Percentiles rank a stretch among this genome's conserved stretches.
Evolutionary conservation across 176 grass and related monocot species (phyloP).

Genomic region (Thinopyrum elongatum): DNA sequence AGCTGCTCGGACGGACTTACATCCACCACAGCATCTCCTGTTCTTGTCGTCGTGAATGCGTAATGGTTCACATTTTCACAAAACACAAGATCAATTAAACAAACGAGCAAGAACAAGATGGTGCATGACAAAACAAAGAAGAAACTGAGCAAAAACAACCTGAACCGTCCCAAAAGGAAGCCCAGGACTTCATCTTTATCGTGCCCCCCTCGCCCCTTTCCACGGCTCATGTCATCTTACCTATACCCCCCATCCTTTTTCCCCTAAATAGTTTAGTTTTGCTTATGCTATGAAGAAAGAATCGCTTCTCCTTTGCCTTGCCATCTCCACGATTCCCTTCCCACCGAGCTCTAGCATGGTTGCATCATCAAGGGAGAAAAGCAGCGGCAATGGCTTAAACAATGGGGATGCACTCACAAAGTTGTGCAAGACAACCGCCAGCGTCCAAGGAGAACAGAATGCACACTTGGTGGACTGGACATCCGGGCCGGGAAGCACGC

Average conservation of each 20-base stretch:
- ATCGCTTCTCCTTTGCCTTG: constrained; percentile 31
- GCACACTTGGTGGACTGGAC: constrained; percentile 18
- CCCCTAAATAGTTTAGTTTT: constrained; percentile 25
- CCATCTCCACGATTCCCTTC: constrained; percentile 27
- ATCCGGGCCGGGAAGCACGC: constrained; percentile 26
- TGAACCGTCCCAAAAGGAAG: constrained; percentile 30
- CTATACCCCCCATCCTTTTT: constrained; percentile 40
- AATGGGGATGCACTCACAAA: constrained; percentile 41
- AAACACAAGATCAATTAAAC: background rate
- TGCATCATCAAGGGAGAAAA: constrained; percentile 40
- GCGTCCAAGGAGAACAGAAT: constrained; percentile 34
- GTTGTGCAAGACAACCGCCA: constrained; percentile 19
- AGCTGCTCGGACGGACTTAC: constrained; percentile 26
- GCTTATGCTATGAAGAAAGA: constrained; percentile 32
- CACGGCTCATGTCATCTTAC: constrained; percentile 39
- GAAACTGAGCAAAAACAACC: constrained; percentile 16
- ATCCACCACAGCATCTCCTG: constrained; percentile 33
- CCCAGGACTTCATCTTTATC: constrained; percentile 52
- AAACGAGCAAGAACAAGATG: constrained; percentile 40
- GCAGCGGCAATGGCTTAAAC: constrained; percentile 47
- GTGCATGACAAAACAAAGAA: constrained; percentile 18
- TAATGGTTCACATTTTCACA: constrained; percentile 27
- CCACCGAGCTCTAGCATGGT: constrained; percentile 32
- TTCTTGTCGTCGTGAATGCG: constrained; percentile 6
- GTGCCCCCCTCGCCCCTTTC: constrained; percentile 26